Percentiles rank a stretch among this genome's conserved stretches.
phyloP scores from a whole-genome alignment of 2,329 filamentous ascomycete species.

The Aureobasidium pullulans region DNA sequence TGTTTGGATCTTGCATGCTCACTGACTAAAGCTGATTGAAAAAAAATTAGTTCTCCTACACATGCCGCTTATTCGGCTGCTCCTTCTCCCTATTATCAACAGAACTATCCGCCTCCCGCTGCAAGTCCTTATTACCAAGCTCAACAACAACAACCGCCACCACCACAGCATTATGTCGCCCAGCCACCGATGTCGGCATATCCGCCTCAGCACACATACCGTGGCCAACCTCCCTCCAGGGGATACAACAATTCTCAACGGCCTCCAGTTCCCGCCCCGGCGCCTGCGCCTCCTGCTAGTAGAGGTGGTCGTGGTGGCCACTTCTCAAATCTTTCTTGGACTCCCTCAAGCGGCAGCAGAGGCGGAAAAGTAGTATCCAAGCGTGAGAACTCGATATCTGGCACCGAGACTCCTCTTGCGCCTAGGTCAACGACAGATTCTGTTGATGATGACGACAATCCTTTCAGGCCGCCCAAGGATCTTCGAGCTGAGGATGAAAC shows the following conservation, averaged over 20 bases:
- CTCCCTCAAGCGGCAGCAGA: slow-evolving; percentile 45
- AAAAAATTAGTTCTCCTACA: slow-evolving; percentile 32
- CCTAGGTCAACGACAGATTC: slow-evolving; percentile 20
- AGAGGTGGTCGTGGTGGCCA: slow-evolving; percentile 51
- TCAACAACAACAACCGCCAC: not conserved
- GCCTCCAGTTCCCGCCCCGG: slow-evolving; percentile 42
- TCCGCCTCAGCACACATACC: slow-evolving; percentile 33
- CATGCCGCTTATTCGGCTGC: slow-evolving; percentile 50
- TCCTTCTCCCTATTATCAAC: slow-evolving; percentile 48
- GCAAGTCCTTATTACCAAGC: slow-evolving; percentile 16
- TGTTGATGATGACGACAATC: slow-evolving; percentile 51
- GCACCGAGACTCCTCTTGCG: slow-evolving; percentile 2
- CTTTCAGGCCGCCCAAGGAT: slow-evolving; percentile 58
- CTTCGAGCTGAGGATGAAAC: slow-evolving; percentile 57
- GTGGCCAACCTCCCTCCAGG: slow-evolving; percentile 26
- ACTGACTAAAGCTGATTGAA: slow-evolving; percentile 21
- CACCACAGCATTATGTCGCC: slow-evolving; percentile 30
- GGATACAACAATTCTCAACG: slow-evolving; percentile 34
- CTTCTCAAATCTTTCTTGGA: slow-evolving; percentile 67
- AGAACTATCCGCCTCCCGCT: slow-evolving; percentile 24
- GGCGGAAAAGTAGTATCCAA: slow-evolving; percentile 38
- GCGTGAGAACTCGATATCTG: not conserved
- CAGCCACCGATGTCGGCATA: not conserved
- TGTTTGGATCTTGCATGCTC: slow-evolving; percentile 29
- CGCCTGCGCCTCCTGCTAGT: slow-evolving; percentile 25